Evolutionary conservation across 441 rosid species (phyloP).

Genomic region (Erysimum pusillum): DNA sequence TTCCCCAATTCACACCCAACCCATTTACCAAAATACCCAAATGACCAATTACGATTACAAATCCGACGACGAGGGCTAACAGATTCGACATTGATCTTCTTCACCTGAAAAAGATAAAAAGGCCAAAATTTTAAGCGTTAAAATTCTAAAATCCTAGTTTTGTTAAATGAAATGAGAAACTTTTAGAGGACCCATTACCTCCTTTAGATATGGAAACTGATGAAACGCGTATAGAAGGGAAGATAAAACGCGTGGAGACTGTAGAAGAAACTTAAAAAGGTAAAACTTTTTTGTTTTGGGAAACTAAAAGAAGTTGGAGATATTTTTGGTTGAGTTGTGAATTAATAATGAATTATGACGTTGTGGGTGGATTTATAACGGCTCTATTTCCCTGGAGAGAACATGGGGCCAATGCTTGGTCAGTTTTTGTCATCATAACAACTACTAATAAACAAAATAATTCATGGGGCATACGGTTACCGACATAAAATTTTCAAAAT

Average conservation of each 20-base stretch:
- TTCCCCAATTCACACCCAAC: slow-evolving; percentile 91
- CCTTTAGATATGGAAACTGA: neutral
- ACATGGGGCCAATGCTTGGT: slow-evolving; percentile 20
- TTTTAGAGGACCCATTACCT: neutral
- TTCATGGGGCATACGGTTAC: neutral
- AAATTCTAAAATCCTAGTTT: neutral
- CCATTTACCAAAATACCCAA: slow-evolving; percentile 51
- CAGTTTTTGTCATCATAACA: slow-evolving; percentile 9
- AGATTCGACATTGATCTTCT: neutral
- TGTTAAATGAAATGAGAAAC: neutral
- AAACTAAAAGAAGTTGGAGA: slow-evolving; percentile 21
- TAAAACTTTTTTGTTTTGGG: neutral
- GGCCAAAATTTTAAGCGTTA: neutral
- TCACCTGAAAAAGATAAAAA: neutral
- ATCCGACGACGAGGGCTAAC: neutral
- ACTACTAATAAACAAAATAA: neutral
- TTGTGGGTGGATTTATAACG: slow-evolving; percentile 26
- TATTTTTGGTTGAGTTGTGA: neutral
- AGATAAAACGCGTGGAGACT: slow-evolving; percentile 15
- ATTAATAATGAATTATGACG: slow-evolving; percentile 8
- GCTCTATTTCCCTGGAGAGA: slow-evolving; percentile 16
- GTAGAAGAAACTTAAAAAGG: neutral
- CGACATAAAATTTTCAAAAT: neutral
- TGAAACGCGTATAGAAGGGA: slow-evolving; percentile 14
- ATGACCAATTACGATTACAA: neutral